Evolutionary conservation across 805 yeast species (phyloP).

Genomic region (Starmerella stigmatis): DNA sequence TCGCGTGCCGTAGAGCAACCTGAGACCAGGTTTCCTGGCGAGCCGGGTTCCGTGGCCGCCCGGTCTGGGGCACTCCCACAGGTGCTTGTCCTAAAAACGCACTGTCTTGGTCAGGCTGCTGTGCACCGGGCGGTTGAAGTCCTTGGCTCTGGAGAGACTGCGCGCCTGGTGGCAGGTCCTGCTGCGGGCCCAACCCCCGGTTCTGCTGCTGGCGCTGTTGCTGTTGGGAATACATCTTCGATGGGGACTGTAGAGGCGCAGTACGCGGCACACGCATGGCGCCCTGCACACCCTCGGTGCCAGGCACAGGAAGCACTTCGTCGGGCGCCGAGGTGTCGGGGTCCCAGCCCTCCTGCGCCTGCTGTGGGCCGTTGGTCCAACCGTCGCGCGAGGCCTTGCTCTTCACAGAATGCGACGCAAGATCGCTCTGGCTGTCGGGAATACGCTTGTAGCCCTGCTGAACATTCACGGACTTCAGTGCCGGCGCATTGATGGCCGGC

Average conservation of each 20-base stretch:
- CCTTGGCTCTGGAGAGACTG: too few species aligned
- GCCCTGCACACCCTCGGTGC: too few species aligned
- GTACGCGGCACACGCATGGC: neutral
- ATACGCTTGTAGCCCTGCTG: slow-evolving; percentile 5
- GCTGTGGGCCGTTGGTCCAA: neutral
- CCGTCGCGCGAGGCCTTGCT: slow-evolving; percentile 6
- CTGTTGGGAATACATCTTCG: neutral
- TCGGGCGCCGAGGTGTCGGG: too few species aligned
- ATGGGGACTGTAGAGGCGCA: too few species aligned
- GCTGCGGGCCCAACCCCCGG: too few species aligned
- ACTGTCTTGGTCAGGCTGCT: too few species aligned
- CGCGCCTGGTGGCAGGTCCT: too few species aligned
- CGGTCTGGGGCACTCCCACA: too few species aligned
- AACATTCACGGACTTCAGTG: slow-evolving; percentile 3
- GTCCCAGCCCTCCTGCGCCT: neutral
- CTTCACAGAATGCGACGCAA: slow-evolving; percentile 1
- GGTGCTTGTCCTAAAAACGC: too few species aligned
- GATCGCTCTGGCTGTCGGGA: neutral
- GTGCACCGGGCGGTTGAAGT: too few species aligned
- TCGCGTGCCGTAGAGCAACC: slow-evolving; percentile 3
- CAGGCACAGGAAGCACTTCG: too few species aligned
- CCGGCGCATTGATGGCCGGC: neutral
- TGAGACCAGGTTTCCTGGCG: slow-evolving; percentile 14
- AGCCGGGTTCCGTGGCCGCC: slow-evolving; percentile 1
- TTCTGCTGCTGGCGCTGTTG: slow-evolving; percentile 4